phyloP scores from a whole-genome alignment of 306 rosid species.

The Glycine tomentella region DNA sequence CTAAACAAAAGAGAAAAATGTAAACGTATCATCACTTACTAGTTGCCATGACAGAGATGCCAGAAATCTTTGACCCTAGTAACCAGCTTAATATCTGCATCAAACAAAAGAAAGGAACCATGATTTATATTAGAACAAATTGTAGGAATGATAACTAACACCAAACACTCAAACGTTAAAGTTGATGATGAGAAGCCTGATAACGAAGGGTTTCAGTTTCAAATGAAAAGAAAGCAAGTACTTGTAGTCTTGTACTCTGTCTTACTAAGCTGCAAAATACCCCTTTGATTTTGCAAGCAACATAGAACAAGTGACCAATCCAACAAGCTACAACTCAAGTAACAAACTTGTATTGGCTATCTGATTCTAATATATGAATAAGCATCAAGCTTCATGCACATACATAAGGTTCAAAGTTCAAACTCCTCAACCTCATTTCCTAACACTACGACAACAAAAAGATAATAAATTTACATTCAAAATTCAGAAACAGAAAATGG shows the following conservation, averaged over 20 bases:
- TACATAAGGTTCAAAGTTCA: not conserved
- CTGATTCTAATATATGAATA: too few species aligned
- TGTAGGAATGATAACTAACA: constrained; percentile 9
- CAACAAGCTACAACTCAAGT: constrained; percentile 1
- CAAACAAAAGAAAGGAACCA: constrained; percentile 17
- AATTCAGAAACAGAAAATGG: not conserved
- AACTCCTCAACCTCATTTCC: not conserved
- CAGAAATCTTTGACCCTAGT: constrained; percentile 29
- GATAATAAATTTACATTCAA: not conserved
- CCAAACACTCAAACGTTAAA: not conserved
- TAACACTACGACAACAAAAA: not conserved
- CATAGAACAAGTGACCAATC: constrained; percentile 7
- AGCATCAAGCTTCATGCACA: not conserved
- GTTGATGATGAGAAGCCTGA: constrained; percentile 51
- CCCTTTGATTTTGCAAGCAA: constrained; percentile 24
- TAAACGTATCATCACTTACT: constrained; percentile 41
- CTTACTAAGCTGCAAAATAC: constrained; percentile 3
- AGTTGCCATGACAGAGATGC: constrained; percentile 45
- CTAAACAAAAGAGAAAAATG: not conserved
- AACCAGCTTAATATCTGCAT: constrained; percentile 34
- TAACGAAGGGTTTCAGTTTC: constrained; percentile 42
- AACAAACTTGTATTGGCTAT: not conserved
- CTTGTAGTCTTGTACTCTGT: not conserved
- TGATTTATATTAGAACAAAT: not conserved
- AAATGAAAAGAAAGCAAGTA: not conserved